Percentiles rank a stretch among this genome's conserved stretches.
Evolutionary conservation across 2,329 filamentous ascomycete genomes (phyloP).

Genomic region (Alternaria gansuensis): DNA sequence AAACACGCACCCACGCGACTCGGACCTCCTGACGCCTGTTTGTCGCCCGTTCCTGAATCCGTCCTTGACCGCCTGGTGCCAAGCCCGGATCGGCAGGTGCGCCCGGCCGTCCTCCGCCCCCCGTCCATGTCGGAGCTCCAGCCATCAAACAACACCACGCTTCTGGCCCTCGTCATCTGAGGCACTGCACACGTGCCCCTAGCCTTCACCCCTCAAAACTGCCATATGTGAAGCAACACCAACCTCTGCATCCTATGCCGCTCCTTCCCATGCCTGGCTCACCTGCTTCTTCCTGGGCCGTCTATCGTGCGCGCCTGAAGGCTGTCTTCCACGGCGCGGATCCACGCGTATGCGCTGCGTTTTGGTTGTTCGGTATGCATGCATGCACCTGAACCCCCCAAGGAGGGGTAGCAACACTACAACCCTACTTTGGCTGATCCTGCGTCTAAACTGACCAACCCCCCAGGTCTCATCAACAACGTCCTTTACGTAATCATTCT

Average conservation of each 20-base stretch:
- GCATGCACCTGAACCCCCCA: slow-evolving; percentile 1
- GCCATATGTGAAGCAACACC: slow-evolving; percentile 16
- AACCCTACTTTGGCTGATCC: not conserved
- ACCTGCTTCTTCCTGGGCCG: slow-evolving; percentile 74
- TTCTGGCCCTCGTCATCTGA: slow-evolving; percentile 8
- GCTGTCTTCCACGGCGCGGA: slow-evolving; percentile 73
- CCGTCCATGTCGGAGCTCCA: slow-evolving; percentile 8
- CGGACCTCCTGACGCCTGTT: slow-evolving; percentile 17
- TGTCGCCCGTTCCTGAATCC: slow-evolving; percentile 20
- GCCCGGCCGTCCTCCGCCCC: not conserved
- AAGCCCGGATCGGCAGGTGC: slow-evolving; percentile 18
- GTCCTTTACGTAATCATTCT: slow-evolving; percentile 98
- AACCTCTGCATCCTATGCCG: slow-evolving; percentile 33
- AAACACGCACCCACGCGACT: slow-evolving; percentile 13
- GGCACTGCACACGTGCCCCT: slow-evolving; percentile 1
- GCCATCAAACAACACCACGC: not conserved
- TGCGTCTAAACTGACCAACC: slow-evolving; percentile 10
- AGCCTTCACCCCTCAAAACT: not conserved
- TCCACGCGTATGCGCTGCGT: slow-evolving; percentile 76
- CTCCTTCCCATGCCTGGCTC: slow-evolving; percentile 65
- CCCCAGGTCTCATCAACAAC: slow-evolving; percentile 87
- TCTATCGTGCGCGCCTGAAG: slow-evolving; percentile 72
- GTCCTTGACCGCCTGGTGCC: slow-evolving; percentile 17
- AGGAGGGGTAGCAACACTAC: not conserved
- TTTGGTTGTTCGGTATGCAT: slow-evolving; percentile 86